Conservation (phyloP, 352 stramenopile genomes). For the Plasmopara muralis region DNA sequence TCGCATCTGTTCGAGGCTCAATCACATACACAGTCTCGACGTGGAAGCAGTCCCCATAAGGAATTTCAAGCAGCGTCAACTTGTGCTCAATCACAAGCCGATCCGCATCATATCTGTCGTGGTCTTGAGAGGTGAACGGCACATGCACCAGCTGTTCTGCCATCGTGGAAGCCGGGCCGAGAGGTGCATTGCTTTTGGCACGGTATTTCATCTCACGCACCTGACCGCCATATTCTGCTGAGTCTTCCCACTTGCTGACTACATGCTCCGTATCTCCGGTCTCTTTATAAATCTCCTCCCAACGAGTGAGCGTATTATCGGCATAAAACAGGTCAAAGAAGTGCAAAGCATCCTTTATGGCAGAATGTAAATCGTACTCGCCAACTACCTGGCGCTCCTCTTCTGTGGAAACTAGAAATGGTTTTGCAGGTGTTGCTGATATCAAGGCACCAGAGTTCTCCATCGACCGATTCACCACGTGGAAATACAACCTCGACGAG, state of each 20-base stretch:
- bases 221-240: constrained; percentile 47
- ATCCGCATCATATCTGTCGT: constrained; percentile 31
- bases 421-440: constrained; percentile 23
- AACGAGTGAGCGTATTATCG: constrained; percentile 38
- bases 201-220: constrained; percentile 70
- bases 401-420: constrained; percentile 64
- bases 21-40: constrained; percentile 63
- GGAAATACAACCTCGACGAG: constrained; percentile 50
- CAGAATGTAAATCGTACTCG: constrained; percentile 53
- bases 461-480: constrained; percentile 53
- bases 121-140: constrained; percentile 32
- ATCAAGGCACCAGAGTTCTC: constrained; percentile 10
- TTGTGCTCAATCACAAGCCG: constrained; percentile 54
- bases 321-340: constrained; percentile 77
- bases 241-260: constrained; percentile 52
- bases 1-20: constrained; percentile 29
- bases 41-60: constrained; percentile 75
- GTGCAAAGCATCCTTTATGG: constrained; percentile 42
- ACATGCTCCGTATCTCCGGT: constrained; percentile 60
- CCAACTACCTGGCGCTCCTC: constrained; percentile 63
- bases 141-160: constrained; percentile 53
- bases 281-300: constrained; percentile 50
- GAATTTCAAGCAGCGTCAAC: constrained; percentile 66
- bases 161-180: constrained; percentile 58
- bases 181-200: constrained; percentile 58